phyloP scores from a whole-genome alignment of 805 yeast species.

The Candida oleophila region DNA sequence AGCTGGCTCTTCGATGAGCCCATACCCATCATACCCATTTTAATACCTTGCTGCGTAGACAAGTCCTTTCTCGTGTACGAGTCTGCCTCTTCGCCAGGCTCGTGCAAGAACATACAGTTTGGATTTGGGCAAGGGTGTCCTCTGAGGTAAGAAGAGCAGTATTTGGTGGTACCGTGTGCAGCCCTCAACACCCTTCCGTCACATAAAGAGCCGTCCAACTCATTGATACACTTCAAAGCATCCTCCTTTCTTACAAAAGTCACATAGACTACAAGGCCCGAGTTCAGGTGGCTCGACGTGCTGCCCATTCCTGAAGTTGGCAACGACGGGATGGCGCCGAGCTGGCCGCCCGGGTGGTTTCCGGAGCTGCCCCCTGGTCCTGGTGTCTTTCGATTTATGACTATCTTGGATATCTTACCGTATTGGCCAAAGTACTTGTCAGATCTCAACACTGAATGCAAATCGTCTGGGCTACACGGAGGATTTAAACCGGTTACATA shows the following conservation, averaged over 20 bases:
- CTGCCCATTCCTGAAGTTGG: not conserved
- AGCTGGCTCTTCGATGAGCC: constrained; percentile 19
- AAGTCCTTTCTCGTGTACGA: constrained; percentile 88
- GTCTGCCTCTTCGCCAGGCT: constrained; percentile 99
- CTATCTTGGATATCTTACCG: constrained; percentile 92
- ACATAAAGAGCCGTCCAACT: constrained; percentile 87
- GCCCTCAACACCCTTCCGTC: constrained; percentile 91
- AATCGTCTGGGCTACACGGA: constrained; percentile 75
- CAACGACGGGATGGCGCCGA: not conserved
- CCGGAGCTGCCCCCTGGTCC: constrained; percentile 24
- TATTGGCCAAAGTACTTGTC: constrained; percentile 98
- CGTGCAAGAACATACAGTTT: constrained; percentile 97
- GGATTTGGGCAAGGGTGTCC: constrained; percentile 98
- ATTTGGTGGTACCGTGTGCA: constrained; percentile 97
- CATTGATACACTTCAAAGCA: constrained; percentile 89
- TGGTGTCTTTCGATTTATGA: constrained; percentile 77
- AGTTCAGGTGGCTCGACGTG: constrained; percentile 33
- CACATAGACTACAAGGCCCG: constrained; percentile 93
- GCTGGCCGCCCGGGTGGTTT: not conserved
- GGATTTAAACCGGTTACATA: constrained; percentile 95
- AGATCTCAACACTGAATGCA: constrained; percentile 76
- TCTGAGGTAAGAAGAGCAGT: constrained; percentile 92
- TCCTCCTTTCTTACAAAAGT: constrained; percentile 93
- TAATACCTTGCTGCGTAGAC: constrained; percentile 70
- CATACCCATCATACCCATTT: constrained; percentile 48